Percentiles rank a stretch among this genome's conserved stretches.
phyloP scores from a whole-genome alignment of 345 rosid species.

The Alliaria petiolata region DNA sequence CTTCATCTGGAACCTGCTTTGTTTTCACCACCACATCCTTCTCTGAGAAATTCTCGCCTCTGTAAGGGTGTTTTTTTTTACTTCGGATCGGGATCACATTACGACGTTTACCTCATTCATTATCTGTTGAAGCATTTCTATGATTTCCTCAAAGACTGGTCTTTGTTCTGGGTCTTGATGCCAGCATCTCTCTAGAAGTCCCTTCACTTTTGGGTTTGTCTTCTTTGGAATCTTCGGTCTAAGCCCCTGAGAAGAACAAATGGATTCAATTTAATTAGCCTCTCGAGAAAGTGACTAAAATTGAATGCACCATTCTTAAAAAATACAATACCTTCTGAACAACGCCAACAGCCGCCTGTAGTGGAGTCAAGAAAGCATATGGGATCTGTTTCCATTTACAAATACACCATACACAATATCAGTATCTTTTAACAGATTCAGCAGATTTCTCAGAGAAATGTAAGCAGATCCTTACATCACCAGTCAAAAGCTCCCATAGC shows the following conservation, averaged over 20 bases:
- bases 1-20: constrained; percentile 58
- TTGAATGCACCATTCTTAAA: background rate
- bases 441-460: background rate
- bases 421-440: background rate
- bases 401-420: constrained; percentile 2
- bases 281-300: background rate
- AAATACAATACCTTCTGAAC: constrained; percentile 71
- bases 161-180: constrained; percentile 71
- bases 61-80: background rate
- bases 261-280: background rate
- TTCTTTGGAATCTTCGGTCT: constrained; percentile 81
- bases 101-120: constrained; percentile 53
- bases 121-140: constrained; percentile 62
- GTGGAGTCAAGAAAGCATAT: constrained; percentile 68
- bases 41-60: constrained; percentile 22
- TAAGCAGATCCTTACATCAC: constrained; percentile 57
- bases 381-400: constrained; percentile 60
- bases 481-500: constrained; percentile 94
- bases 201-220: constrained; percentile 62
- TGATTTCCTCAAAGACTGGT: constrained; percentile 73
- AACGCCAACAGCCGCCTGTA: constrained; percentile 94
- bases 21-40: constrained; percentile 19
- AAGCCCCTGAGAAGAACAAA: constrained; percentile 41
- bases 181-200: constrained; percentile 88
- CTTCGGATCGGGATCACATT: background rate